Percentiles rank a stretch among this genome's conserved stretches.
These are phyloP conservation scores for Cyclotella baltica DNA, from an alignment of 108 stramenopile genomes.

Conservation along the genomic window DNA sequence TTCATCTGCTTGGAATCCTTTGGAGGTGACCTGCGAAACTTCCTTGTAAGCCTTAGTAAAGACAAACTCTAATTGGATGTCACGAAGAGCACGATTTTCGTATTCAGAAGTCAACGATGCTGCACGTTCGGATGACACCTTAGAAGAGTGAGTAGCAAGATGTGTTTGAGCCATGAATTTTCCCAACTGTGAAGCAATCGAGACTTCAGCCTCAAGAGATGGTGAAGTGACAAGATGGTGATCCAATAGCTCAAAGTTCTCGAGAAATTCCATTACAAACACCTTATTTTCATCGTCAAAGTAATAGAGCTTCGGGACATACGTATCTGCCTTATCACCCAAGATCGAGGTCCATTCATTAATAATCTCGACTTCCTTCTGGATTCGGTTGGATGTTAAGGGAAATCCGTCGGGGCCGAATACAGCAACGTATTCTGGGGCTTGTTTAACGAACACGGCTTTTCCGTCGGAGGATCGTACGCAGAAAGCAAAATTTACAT, in stretches of 20 bases:
- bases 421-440: slow-evolving; percentile 85
- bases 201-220: slow-evolving; percentile 24
- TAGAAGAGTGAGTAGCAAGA: slow-evolving; percentile 70
- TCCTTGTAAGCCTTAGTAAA: slow-evolving; percentile 86
- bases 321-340: slow-evolving; percentile 55
- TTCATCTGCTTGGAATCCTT: slow-evolving; percentile 58
- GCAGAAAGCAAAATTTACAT: slow-evolving; percentile 88
- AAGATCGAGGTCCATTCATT: slow-evolving; percentile 65
- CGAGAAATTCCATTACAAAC: slow-evolving; percentile 88
- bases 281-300: slow-evolving; percentile 78
- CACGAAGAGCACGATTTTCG: slow-evolving; percentile 82
- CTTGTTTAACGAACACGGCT: slow-evolving; percentile 83
- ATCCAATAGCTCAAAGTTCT: slow-evolving; percentile 70
- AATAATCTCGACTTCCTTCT: slow-evolving; percentile 72
- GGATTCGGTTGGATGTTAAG: slow-evolving; percentile 72
- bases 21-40: slow-evolving; percentile 68
- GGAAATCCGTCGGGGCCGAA: slow-evolving; percentile 82
- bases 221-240: slow-evolving; percentile 70
- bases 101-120: slow-evolving; percentile 60
- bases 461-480: slow-evolving; percentile 48
- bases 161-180: slow-evolving; percentile 82
- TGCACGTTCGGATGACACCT: slow-evolving; percentile 53
- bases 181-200: slow-evolving; percentile 65
- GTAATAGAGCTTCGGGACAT: slow-evolving; percentile 73
- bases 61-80: slow-evolving; percentile 82